Evolutionary conservation across 140 eudicot species (phyloP), one percentile per base, ranked within the genome.

Genomic region (Oenanthe javanica): DNA sequence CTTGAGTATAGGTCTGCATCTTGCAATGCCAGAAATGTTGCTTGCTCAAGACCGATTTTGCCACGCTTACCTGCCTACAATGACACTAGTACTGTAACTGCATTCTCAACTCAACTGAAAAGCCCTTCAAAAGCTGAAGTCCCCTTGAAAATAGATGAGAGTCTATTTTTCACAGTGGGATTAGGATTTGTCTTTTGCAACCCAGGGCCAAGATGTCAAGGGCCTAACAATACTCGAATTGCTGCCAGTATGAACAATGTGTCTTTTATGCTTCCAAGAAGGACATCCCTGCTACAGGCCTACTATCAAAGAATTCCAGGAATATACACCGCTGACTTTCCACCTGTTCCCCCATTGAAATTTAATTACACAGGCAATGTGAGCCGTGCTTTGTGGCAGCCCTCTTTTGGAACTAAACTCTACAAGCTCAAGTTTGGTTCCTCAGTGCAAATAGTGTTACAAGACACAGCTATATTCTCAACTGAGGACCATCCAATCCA

Each of bases 401-500:
- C 97, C 2, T 67, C 82, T 72, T 77, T 81, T 71, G 91, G 91
- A 43, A 93, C 97, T 6, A 90, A 84, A 82, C 82, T 89, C 46
- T 90, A 93, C 82, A 86, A 87, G 84, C 82, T 93, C 3, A 90
- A 90, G 79, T 93, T 81, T 70, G 96, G 96, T 45, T 85, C 97
- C 2, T 66, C 54, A 1, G 92, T 92, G 45, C 97, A 92, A 80
- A 81, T 92, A 6, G 87, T 92, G 85, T 46, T 92, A 66, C 97
- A 92, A 87, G 92, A 89, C 69, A 93, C 96, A 10, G 88, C 90
- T 40, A 93, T 93, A 25, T 83, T 88, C 49, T 42, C 96, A 5
- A 89, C 96, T 0, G 97, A 93, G 78, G 94, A 90, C 77, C 97
- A 93, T 77, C 97, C 97, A 0, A 86, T 93, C 55, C 97, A 93